Conservation (phyloP, 257 asterid species). For the Solanum tarapatanum region DNA sequence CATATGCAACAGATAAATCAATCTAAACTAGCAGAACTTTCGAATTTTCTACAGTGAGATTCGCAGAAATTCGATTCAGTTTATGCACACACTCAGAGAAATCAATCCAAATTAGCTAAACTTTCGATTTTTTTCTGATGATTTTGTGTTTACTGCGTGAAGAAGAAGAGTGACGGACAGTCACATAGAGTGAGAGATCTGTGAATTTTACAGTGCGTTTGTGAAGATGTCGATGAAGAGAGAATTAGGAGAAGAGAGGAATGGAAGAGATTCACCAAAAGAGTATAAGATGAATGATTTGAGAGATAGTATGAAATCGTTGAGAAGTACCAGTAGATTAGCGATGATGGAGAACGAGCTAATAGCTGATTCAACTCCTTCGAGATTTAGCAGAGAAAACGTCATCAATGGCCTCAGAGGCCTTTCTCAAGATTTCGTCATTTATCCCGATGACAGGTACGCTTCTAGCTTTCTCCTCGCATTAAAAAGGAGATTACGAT, state of each 20-base stretch:
- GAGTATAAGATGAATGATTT: conserved; percentile 47
- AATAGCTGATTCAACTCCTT: conserved; percentile 10
- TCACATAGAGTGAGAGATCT: background rate
- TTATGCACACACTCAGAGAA: background rate
- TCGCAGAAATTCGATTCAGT: background rate
- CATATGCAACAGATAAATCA: background rate
- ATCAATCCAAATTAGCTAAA: background rate
- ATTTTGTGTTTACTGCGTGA: background rate
- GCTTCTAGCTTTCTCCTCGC: background rate
- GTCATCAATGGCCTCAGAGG: conserved; percentile 49
- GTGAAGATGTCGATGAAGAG: conserved; percentile 2
- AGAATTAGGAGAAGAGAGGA: conserved; percentile 2
- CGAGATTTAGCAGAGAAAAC: conserved; percentile 38
- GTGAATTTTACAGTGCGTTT: background rate
- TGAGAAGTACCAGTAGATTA: conserved; percentile 25
- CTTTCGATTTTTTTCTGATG: background rate
- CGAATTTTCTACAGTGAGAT: background rate
- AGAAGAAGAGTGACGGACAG: background rate
- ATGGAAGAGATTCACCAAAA: background rate
- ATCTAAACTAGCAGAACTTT: background rate
- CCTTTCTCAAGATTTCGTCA: conserved; percentile 38
- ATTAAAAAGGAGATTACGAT: background rate
- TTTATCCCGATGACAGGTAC: conserved; percentile 63
- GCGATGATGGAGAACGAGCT: conserved; percentile 38
- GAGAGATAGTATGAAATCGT: conserved; percentile 29